A percentile compares a stretch with the other conserved stretches of the same genome.
Evolutionary conservation across 441 rosid species (phyloP).

Genomic region (Brassica balearica): DNA sequence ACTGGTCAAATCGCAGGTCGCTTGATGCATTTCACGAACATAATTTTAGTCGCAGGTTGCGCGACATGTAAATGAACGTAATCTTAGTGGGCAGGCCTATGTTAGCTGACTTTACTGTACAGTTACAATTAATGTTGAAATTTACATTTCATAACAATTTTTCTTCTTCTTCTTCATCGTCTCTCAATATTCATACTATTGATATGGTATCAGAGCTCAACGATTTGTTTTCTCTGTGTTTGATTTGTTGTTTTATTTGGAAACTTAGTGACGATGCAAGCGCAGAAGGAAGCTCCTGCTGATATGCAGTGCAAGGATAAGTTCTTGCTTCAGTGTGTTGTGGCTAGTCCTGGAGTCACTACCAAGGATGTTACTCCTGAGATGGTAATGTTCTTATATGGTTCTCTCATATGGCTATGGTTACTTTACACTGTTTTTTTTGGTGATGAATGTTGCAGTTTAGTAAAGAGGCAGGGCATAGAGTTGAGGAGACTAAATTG

Average conservation of each 20-base stretch:
- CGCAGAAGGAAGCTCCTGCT: slow-evolving; percentile 80
- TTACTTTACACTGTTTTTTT: not conserved
- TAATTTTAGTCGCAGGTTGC: no score
- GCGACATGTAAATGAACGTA: no score
- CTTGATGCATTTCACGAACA: no score
- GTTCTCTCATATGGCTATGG: slow-evolving; percentile 8
- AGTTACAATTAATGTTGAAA: no score
- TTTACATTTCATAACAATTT: no score
- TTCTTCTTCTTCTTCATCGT: no score
- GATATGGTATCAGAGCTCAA: no score
- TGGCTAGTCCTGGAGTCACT: slow-evolving; percentile 59
- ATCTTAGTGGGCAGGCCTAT: no score
- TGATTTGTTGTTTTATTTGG: not conserved
- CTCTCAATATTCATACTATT: no score
- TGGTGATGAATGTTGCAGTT: slow-evolving; percentile 52
- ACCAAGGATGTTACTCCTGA: slow-evolving; percentile 72
- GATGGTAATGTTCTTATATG: slow-evolving; percentile 51
- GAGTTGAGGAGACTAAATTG: slow-evolving; percentile 81
- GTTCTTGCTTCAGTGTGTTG: slow-evolving; percentile 82
- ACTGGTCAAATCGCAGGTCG: no score
- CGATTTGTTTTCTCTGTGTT: slow-evolving; percentile 1
- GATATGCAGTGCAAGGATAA: slow-evolving; percentile 95
- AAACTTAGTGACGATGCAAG: slow-evolving; percentile 86
- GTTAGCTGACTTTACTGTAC: no score
- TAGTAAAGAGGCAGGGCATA: slow-evolving; percentile 71